Base-by-base conservation (phyloP, 1,284 basidiomycete genomes). In the Heterobasidion annosum region DNA sequence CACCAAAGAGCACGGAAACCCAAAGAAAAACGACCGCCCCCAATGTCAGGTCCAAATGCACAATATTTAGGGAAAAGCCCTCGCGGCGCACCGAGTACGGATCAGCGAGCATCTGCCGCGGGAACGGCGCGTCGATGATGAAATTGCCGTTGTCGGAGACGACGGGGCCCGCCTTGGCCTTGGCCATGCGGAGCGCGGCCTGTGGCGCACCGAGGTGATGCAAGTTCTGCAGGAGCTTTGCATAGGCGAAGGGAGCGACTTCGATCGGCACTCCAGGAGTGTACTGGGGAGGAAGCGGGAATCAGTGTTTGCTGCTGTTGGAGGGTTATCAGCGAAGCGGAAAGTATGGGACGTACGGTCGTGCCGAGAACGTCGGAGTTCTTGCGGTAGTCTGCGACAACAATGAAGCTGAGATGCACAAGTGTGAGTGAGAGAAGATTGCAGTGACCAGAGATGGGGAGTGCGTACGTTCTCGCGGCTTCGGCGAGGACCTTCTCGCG, bases 401-500 rank as follows among this genome's bases (percentile, higher is more conserved):
- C 79, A 66, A 98, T 77, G 74, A 96, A 98, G 25, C 25, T 25
- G 25, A 25, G 25, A 25, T 25, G 51, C 25, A 5, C 25, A 25
- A 25, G 25, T 25, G 25, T 25, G 4, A 5, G 3, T 25, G 25
- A 25, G 25, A 55, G 19, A 55, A 60, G 19, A 46, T 1, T 8
- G 40, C 4, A 42, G 46, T 46, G 34, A 32, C 45, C 37, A 18
- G 33, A 34, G 15, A n/a, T 19, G 13, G 76, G 80, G 54, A 54
- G 89, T 25, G 25, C 25, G 25, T 25, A 25, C 78, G 86, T 92
- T 62, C 82, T 81, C n/a, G 97, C 95, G 16, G 93, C 93, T 69
- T 98, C 96, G 2, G 93, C 95, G 16, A 99, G 80, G 2, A 99
- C 94, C 71, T 99, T 99, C 73, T 99, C 97, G 40, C 95, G 83